Percentiles rank a stretch among this genome's conserved stretches.
phyloP scores from a whole-genome alignment of 2,329 filamentous ascomycete genomes.

The Hypoxylon sp. region DNA sequence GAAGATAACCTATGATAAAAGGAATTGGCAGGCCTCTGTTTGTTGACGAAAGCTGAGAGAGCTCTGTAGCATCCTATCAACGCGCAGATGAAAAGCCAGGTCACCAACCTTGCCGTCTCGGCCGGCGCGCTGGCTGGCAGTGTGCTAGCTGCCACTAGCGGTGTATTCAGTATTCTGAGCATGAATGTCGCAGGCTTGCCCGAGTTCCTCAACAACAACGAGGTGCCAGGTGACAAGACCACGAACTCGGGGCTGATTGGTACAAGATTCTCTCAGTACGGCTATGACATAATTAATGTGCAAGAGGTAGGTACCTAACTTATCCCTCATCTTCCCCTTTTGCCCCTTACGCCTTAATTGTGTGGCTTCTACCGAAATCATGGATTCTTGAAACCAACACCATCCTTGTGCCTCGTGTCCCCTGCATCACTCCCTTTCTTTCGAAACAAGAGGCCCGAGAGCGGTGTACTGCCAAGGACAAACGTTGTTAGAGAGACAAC shows the following conservation, averaged over 20 bases:
- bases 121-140: slow-evolving; percentile 22
- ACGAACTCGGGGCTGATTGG: slow-evolving; percentile 69
- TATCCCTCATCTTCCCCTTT: slow-evolving; percentile 3
- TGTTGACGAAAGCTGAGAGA: not conserved
- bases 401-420: slow-evolving; percentile 18
- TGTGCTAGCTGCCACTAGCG: slow-evolving; percentile 45
- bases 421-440: slow-evolving; percentile 7
- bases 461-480: slow-evolving; percentile 9
- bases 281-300: slow-evolving; percentile 71
- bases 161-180: slow-evolving; percentile 48
- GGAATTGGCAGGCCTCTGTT: slow-evolving; percentile 2
- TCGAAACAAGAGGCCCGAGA: slow-evolving; percentile 29
- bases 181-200: slow-evolving; percentile 51
- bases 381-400: slow-evolving; percentile 28
- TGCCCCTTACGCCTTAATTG: not conserved
- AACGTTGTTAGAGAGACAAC: slow-evolving; percentile 12
- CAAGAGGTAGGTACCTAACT: slow-evolving; percentile 63
- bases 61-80: slow-evolving; percentile 13
- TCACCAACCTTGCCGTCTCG: slow-evolving; percentile 24
- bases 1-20: slow-evolving; percentile 27
- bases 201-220: slow-evolving; percentile 42
- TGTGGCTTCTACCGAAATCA: slow-evolving; percentile 6
- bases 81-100: slow-evolving; percentile 33
- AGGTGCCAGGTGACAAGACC: slow-evolving; percentile 51
- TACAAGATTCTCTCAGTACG: slow-evolving; percentile 64